Percentiles rank a stretch among this genome's conserved stretches.
phyloP scores from a whole-genome alignment of 306 rosid species.

The Malus orientalis region DNA sequence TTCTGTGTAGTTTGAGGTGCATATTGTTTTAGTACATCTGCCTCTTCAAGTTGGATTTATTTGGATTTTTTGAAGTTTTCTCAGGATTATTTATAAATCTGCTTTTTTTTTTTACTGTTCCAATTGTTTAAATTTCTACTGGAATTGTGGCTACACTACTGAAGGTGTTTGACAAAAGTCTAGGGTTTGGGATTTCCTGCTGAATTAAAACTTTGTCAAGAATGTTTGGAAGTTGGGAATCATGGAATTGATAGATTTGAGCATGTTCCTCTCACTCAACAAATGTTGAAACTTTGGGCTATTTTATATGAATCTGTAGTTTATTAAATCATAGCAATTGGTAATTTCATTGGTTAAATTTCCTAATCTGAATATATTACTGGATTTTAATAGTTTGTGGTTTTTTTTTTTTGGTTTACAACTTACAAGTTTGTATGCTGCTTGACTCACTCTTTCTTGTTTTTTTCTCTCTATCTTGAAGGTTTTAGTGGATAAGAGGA shows the following conservation, averaged over 20 bases:
- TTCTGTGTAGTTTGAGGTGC: neutral
- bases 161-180: neutral
- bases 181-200: neutral
- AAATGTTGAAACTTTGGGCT: neutral
- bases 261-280: neutral
- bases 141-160: neutral
- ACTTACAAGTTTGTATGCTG: neutral
- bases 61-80: neutral
- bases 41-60: neutral
- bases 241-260: neutral
- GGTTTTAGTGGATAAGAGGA: constrained; percentile 11
- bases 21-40: neutral
- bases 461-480: constrained; percentile 21
- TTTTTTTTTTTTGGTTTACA: neutral
- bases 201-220: neutral
- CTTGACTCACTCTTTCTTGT: neutral
- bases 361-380: neutral
- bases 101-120: neutral
- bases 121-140: neutral
- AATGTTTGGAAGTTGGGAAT: neutral
- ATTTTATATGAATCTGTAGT: neutral
- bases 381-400: neutral
- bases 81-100: neutral
- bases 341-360: neutral
- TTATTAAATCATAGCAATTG: neutral